Evolutionary conservation across 805 yeast genomes (phyloP), one percentile per base, ranked within the genome.

Genomic region (Nakazawaea anatomiae): DNA sequence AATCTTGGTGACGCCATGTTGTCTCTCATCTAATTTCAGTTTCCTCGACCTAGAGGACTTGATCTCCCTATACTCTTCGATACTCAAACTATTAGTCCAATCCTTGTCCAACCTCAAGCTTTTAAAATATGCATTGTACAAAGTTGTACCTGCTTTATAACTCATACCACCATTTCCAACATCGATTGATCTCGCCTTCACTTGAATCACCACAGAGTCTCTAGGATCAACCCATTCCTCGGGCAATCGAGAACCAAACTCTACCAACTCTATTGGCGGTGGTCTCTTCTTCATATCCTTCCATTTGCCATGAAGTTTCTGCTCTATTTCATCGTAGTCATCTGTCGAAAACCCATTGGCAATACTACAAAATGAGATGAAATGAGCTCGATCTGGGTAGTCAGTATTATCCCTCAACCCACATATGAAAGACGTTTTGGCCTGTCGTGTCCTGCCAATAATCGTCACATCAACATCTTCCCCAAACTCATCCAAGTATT

Each of bases 401-500:
- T 55, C 59, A 40, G 44, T 52, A 31, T 65, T 65, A 43, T 74
- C 75, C 29, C 83, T 67, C 10, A 91, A 62, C 0, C 94, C 97
- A 65, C 96, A 86, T 53, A 87, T 73, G 58, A 77, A 87, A 9
- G 89, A 76, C 29, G 83, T 76, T 45, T 92, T 92, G 27, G 77
- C 74, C 0, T 89, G 89, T 14, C 82, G 82, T 51, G 79, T 82
- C 50, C 83, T 85, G 0, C 97, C 99, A 52, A 91, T 82, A 0
- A 92, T 78, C 3, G 83, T 71, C 45, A 90, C 63, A 64, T 92
- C 98, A 54, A 90, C 70, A 59, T 87, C 87, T 55, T 90, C 96
- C 8, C 96, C 96, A 64, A 87, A 86, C 52, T 85, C 89, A 50
- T 82, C 85, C 48, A 90, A 70, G 61, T 90, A 91, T 57, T 91